These are phyloP conservation scores for Annulohypoxylon moriforme DNA, from an alignment of 495 filamentous ascomycete genomes.

Conservation along the genomic window DNA sequence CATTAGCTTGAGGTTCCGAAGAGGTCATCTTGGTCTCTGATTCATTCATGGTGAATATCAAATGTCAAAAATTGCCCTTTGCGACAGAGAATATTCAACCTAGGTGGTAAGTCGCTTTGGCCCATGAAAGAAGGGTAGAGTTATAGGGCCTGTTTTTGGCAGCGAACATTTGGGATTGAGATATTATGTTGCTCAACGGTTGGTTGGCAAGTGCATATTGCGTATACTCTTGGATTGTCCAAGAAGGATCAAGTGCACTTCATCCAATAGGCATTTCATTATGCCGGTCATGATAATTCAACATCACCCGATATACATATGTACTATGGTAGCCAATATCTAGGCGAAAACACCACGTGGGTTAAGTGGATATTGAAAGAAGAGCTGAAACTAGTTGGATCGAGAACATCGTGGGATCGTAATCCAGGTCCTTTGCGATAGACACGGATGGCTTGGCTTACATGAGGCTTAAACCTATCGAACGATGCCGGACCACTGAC, in stretches of 20 bases:
- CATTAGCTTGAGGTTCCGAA: conserved; percentile 6
- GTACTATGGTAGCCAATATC: background rate
- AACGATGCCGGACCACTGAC: conserved; percentile 25
- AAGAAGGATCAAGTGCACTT: background rate
- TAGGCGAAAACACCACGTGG: background rate
- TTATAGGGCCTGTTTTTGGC: background rate
- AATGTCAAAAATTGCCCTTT: background rate
- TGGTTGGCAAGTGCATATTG: background rate
- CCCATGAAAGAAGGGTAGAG: background rate
- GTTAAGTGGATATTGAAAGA: background rate
- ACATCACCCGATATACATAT: background rate
- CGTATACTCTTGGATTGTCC: background rate
- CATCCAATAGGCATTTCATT: background rate
- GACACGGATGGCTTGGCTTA: background rate
- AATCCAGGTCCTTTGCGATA: background rate
- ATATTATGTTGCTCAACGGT: background rate
- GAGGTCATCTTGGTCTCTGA: conserved; percentile 8
- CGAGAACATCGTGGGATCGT: background rate
- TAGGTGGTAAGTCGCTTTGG: background rate
- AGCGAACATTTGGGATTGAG: background rate
- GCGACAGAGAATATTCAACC: background rate
- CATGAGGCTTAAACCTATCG: conserved; percentile 15
- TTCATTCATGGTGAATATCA: conserved; percentile 9
- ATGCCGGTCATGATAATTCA: background rate
- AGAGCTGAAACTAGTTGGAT: background rate